Conservation (phyloP, 352 stramenopile genomes). For the Globisporangium yorkense region DNA sequence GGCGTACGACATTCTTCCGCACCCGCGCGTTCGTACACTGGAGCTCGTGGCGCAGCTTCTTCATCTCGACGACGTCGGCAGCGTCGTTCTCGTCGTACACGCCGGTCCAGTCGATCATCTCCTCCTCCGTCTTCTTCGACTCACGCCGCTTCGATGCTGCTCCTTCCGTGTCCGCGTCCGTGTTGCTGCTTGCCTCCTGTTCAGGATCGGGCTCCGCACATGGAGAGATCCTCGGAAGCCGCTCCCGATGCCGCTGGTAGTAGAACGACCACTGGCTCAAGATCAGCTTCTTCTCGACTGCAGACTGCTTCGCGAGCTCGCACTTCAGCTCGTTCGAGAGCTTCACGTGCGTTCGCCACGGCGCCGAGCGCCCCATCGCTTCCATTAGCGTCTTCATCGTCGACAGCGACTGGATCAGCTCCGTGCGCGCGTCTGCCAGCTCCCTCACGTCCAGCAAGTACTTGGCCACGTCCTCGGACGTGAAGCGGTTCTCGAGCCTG, state of each 20-base stretch:
- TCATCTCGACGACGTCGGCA: constrained; percentile 59
- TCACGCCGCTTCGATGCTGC: background rate
- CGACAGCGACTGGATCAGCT: constrained; percentile 44
- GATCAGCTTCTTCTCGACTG: constrained; percentile 50
- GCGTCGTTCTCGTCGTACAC: constrained; percentile 41
- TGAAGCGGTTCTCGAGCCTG: constrained; percentile 31
- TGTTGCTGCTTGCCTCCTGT: background rate
- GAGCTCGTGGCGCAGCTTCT: constrained; percentile 67
- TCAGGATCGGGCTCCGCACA: too few species aligned
- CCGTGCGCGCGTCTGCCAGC: constrained; percentile 20
- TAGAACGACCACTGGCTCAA: constrained; percentile 55
- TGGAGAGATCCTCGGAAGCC: background rate
- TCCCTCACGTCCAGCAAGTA: constrained; percentile 23
- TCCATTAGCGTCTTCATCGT: constrained; percentile 50
- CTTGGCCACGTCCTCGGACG: constrained; percentile 20
- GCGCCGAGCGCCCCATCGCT: constrained; percentile 43
- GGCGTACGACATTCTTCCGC: background rate
- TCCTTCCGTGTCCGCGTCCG: background rate
- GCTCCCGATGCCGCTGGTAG: constrained; percentile 39
- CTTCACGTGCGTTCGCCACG: constrained; percentile 57
- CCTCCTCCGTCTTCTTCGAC: background rate
- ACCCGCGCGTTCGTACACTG: constrained; percentile 37
- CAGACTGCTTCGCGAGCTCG: constrained; percentile 43
- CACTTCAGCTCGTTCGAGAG: constrained; percentile 57
- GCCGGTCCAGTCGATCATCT: constrained; percentile 22